Evolutionary conservation across 352 stramenopile species (phyloP).

Genomic region (Plasmopara viticola): DNA sequence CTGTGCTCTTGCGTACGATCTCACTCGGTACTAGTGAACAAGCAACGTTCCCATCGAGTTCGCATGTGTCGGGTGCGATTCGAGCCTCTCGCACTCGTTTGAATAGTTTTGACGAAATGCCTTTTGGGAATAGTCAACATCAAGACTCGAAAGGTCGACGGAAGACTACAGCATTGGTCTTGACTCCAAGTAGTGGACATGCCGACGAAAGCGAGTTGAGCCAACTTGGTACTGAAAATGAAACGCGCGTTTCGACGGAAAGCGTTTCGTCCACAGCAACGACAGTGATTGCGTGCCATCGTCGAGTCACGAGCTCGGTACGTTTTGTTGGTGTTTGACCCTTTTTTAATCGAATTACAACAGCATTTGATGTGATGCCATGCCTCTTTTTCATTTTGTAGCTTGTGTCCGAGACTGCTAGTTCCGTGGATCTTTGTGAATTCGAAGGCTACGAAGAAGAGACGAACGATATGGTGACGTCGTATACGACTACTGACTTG

Average conservation of each 20-base stretch:
- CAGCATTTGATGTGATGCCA: neutral
- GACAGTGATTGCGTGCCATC: conserved; percentile 47
- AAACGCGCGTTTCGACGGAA: conserved; percentile 32
- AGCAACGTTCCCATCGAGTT: conserved; percentile 29
- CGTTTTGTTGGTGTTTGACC: conserved; percentile 9
- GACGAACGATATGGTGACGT: conserved; percentile 25
- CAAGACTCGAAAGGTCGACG: conserved; percentile 8
- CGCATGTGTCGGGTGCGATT: conserved; percentile 37
- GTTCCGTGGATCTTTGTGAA: conserved; percentile 40
- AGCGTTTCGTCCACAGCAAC: conserved; percentile 62
- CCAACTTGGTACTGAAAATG: conserved; percentile 17
- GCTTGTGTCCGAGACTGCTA: conserved; percentile 25
- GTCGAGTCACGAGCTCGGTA: conserved; percentile 54
- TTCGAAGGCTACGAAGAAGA: conserved; percentile 52
- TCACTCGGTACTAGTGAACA: conserved; percentile 32
- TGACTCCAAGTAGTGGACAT: conserved; percentile 2
- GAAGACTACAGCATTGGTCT: conserved; percentile 13
- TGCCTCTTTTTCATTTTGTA: conserved; percentile 5
- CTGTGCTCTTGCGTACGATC: conserved; percentile 37
- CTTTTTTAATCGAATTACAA: neutral
- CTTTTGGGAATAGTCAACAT: neutral
- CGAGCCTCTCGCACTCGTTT: conserved; percentile 35
- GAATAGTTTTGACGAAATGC: conserved; percentile 25
- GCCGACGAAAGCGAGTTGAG: conserved; percentile 6
- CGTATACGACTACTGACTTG: conserved; percentile 34